These are phyloP conservation scores for Rhizopogon sp. DNA, from an alignment of 768 basidiomycete species.

Conservation along the genomic window DNA sequence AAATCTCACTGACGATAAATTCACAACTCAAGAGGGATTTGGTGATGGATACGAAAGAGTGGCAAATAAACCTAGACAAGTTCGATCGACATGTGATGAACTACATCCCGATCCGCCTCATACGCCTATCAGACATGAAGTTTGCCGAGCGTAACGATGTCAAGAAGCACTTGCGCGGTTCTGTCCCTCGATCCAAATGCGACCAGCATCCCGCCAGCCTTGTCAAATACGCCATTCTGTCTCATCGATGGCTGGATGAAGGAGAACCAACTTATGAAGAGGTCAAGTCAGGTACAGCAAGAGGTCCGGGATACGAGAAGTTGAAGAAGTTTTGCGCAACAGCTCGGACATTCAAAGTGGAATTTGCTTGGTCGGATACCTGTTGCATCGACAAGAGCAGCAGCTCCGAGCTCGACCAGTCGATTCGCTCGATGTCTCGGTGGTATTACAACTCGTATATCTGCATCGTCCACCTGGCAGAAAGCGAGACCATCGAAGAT, in stretches of 20 bases:
- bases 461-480: too few relatives aligned
- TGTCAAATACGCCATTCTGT: not conserved
- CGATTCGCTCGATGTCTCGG: conserved; percentile 16
- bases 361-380: too few relatives aligned
- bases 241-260: not conserved
- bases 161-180: too few relatives aligned
- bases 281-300: too few relatives aligned
- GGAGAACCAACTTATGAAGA: not conserved
- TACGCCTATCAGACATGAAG: not conserved
- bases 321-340: not conserved
- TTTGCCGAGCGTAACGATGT: not conserved
- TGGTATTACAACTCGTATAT: conserved; percentile 2
- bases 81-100: not conserved
- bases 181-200: too few relatives aligned
- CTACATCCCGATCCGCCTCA: not conserved
- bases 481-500: too few relatives aligned
- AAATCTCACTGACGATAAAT: too few relatives aligned
- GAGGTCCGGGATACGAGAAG: not conserved
- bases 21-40: too few relatives aligned
- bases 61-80: not conserved
- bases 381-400: conserved; percentile 21
- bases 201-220: not conserved
- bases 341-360: too few relatives aligned
- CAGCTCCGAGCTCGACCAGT: conserved; percentile 21
- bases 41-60: too few relatives aligned